Conservation (phyloP, 2,329 filamentous ascomycete species). For the Bimuria novae-zelandiae region DNA sequence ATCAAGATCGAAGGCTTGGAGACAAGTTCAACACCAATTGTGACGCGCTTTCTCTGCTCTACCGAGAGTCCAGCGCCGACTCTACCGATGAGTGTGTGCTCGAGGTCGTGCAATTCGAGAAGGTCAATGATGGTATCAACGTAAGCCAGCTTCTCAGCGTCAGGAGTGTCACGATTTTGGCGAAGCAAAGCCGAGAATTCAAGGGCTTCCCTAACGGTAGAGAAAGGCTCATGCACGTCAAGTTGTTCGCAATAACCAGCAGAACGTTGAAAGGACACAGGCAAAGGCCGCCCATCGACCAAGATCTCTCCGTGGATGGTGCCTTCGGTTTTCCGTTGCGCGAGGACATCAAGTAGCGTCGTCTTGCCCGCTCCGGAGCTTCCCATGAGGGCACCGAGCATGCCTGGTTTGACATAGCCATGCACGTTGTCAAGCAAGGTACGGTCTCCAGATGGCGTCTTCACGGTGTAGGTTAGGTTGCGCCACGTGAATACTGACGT, state of each 20-base stretch:
- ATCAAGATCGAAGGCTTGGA: conserved; percentile 72
- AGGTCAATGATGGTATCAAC: conserved; percentile 68
- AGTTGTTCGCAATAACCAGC: conserved; percentile 77
- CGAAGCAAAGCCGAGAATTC: conserved; percentile 67
- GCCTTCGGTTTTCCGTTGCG: conserved; percentile 51
- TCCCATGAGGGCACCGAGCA: conserved; percentile 79
- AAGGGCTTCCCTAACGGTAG: conserved; percentile 67
- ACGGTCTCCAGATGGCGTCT: conserved; percentile 61
- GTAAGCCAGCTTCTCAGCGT: conserved; percentile 66
- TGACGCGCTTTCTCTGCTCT: conserved; percentile 70
- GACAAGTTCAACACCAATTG: conserved; percentile 64
- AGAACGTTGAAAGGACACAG: conserved; percentile 75
- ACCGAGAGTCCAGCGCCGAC: conserved; percentile 57
- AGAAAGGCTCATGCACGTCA: conserved; percentile 66
- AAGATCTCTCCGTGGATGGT: conserved; percentile 52
- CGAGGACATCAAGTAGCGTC: conserved; percentile 42
- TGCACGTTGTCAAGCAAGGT: conserved; percentile 64
- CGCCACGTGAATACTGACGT: conserved; percentile 60
- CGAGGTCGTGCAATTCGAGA: conserved; percentile 67
- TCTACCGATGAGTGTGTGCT: conserved; percentile 66
- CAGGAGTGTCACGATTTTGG: conserved; percentile 62
- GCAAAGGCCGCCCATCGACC: conserved; percentile 46
- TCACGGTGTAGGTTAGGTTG: conserved; percentile 68
- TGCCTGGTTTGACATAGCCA: conserved; percentile 91
- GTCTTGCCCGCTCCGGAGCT: conserved; percentile 59